Evolutionary conservation across 2,329 filamentous ascomycete genomes (phyloP), one percentile per base, ranked within the genome.

Genomic region (Elsinoe australis): DNA sequence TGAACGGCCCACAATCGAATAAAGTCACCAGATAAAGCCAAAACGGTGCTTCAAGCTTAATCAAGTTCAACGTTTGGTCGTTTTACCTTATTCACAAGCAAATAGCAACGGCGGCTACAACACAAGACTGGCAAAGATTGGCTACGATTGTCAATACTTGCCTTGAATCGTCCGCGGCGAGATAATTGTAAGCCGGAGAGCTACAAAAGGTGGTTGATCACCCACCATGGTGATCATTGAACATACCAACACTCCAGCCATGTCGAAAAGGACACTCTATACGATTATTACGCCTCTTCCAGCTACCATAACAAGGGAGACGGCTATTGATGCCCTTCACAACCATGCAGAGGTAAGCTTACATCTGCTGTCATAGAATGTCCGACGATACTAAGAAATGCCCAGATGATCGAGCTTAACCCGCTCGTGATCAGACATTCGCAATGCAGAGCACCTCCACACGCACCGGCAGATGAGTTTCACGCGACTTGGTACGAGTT

Each of bases 331-430:
- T 47, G 85, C 86, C 55, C 79, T 94, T 24, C 85, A 87, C 64
- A 75, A 83, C 64, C 87, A 94, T 66, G 64, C 74, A 42, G 81
- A 34, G 32, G 45, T 48, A 28, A n/a, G n/a, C n/a, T n/a, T n/a
- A n/a, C n/a, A n/a, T n/a, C n/a, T n/a, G n/a, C n/a, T n/a, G n/a
- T n/a, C n/a, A n/a, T n/a, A n/a, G n/a, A n/a, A n/a, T n/a, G n/a
- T n/a, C n/a, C n/a, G n/a, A n/a, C n/a, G n/a, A n/a, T n/a, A n/a
- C n/a, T n/a, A n/a, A n/a, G 24, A 12, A 4, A n/a, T 5, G n/a
- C 4, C 14, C 17, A 81, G 57, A 94, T 95, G 82, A 94, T 94
- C 59, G 83, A 90, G 61, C 71, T 94, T 50, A 94, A 94, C 64
- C 87, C 87, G 1, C 73, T 94, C 39, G 83, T 94, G 49, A 79